Conservation (phyloP, 441 rosid species). For the Erodium chrysanthum region DNA sequence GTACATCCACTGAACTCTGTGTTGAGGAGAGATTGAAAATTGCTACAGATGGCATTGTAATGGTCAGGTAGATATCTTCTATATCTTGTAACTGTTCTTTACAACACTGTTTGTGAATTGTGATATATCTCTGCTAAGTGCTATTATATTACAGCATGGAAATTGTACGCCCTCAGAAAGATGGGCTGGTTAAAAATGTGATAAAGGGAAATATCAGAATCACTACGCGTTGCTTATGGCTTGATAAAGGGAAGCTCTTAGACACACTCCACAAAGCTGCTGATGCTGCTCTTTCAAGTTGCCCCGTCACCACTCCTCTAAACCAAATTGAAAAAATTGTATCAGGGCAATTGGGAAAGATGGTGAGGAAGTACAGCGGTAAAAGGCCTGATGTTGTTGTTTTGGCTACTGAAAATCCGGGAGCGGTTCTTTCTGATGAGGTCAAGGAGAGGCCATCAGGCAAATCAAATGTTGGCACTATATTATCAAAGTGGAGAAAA, state of each 20-base stretch:
- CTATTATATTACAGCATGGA: slow-evolving; percentile 57
- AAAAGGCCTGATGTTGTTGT: slow-evolving; percentile 91
- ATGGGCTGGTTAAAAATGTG: slow-evolving; percentile 32
- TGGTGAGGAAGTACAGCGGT: slow-evolving; percentile 86
- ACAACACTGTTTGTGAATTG: slow-evolving; percentile 10
- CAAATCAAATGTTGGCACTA: slow-evolving; percentile 44
- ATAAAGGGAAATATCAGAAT: slow-evolving; percentile 85
- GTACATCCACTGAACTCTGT: slow-evolving; percentile 86
- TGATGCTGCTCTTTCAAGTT: slow-evolving; percentile 79
- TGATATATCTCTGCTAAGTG: slow-evolving; percentile 26
- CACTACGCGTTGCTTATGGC: slow-evolving; percentile 94
- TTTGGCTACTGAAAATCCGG: slow-evolving; percentile 66
- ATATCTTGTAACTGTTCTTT: not conserved
- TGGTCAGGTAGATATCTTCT: slow-evolving; percentile 49
- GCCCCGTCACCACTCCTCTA: slow-evolving; percentile 78
- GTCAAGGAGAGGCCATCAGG: slow-evolving; percentile 52
- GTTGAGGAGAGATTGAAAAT: slow-evolving; percentile 82
- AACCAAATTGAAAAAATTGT: slow-evolving; percentile 86
- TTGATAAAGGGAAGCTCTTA: slow-evolving; percentile 86
- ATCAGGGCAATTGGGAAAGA: slow-evolving; percentile 70
- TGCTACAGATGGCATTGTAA: slow-evolving; percentile 87
- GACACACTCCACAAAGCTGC: slow-evolving; percentile 90
- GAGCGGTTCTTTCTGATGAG: slow-evolving; percentile 63
- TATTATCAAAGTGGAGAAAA: slow-evolving; percentile 43
- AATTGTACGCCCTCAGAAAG: slow-evolving; percentile 60